Base-by-base conservation (phyloP, 2,329 filamentous ascomycete genomes). In the Cladosporium oxysporum region DNA sequence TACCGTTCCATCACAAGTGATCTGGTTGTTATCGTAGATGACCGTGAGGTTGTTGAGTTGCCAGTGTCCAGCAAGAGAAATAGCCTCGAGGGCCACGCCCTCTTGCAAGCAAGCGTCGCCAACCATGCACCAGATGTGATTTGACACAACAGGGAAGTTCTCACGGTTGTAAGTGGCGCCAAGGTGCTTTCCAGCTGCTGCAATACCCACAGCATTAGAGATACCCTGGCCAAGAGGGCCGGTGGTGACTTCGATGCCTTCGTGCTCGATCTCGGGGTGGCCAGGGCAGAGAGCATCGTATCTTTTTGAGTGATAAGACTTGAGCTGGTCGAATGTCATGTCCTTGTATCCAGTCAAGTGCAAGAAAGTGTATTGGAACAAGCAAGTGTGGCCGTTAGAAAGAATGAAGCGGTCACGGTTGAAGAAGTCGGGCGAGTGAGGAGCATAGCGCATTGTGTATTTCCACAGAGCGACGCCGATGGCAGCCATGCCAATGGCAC, bases 11-110 rank as follows among this genome's bases (percentile, higher is more conserved):
- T 87, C 85, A 70, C 85, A 87, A 5, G 85, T 87, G 58, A 88
- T 78, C 70, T 85, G 83, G 72, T 88, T 87, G 74, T 88, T 87
- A 69, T 88, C 86, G 69, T 88, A 88, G 57, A 87, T 83, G 29
- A 88, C 75, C 3, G 81, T 82, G 1, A 88, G 75, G 72, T 88
- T 88, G 75, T 84, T 82, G 11, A 88, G 77, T 68, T 79, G 80
- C 73, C 81, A 80, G 72, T 87, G 84, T 0, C 85, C 85, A 6
- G 85, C 85, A 6, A 87, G 80, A 4, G 82, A 82, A 58, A 88
- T 82, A 0, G 86, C 83, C 72, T 88, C 86, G 1, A 87, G 77
- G 0, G 79, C 82, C 0, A 88, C 84, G 31, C 85, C 86, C 72
- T 88, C 86, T 69, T 86, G 83, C 21, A 88, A 76, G 70, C 85